Conservation (phyloP, 2,329 filamentous ascomycete species). For the Hypomyces perniciosus region DNA sequence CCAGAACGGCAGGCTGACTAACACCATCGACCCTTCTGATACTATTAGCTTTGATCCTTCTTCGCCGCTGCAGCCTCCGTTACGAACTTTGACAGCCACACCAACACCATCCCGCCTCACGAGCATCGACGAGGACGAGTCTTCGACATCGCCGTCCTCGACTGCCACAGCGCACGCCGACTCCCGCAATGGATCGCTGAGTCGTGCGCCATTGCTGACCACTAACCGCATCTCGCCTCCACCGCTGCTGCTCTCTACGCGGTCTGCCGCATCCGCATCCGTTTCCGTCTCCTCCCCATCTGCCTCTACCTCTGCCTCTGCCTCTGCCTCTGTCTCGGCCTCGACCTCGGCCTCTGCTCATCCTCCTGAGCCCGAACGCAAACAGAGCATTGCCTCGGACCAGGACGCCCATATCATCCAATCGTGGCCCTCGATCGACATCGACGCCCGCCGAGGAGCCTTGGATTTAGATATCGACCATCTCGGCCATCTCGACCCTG, state of each 20-base stretch:
- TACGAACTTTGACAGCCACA: slow-evolving; percentile 2
- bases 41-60: not conserved
- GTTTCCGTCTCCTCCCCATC: not conserved
- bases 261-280: slow-evolving; percentile 41
- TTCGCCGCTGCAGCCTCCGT: not conserved
- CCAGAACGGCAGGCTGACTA: not conserved
- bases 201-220: too few relatives aligned
- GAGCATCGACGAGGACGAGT: slow-evolving; percentile 15
- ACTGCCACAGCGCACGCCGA: not conserved
- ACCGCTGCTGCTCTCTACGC: slow-evolving; percentile 26
- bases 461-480: too few relatives aligned
- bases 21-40: too few relatives aligned
- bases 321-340: slow-evolving; percentile 36
- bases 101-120: slow-evolving; percentile 6
- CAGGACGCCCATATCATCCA: not conserved
- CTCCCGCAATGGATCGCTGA: slow-evolving; percentile 2
- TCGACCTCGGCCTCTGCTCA: slow-evolving; percentile 18
- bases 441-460: too few relatives aligned
- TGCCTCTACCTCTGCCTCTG: not conserved
- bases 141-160: not conserved
- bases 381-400: slow-evolving; percentile 8
- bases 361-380: slow-evolving; percentile 19
- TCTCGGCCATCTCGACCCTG: too few relatives aligned
- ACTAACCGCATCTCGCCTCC: slow-evolving; percentile 5
- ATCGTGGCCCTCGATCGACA: not conserved